phyloP scores from a whole-genome alignment of 1,284 basidiomycete genomes.

The Malassezia japonica region DNA sequence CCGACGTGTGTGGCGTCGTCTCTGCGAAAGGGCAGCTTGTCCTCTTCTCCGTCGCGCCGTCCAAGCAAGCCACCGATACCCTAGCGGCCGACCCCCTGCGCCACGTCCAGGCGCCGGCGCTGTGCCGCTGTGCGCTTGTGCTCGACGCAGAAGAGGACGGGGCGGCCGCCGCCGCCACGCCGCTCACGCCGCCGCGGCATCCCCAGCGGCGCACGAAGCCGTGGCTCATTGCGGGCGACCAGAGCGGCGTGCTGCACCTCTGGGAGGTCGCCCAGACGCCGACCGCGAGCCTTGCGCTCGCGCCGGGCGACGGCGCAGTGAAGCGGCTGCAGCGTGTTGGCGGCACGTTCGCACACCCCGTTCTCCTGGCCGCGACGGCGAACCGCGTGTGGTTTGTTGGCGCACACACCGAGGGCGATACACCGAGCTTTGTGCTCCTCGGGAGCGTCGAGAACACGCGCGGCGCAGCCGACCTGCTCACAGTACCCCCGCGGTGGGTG shows the following conservation, averaged over 20 bases:
- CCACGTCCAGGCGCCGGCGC: background rate
- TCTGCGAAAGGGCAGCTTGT: background rate
- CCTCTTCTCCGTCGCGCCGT: background rate
- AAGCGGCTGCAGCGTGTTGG: background rate
- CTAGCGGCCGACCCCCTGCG: background rate
- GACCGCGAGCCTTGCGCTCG: background rate
- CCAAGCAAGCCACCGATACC: background rate
- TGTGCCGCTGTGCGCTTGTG: constrained; percentile 11
- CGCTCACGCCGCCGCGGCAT: background rate
- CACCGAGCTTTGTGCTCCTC: background rate
- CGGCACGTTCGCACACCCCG: background rate
- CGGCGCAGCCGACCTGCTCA: constrained; percentile 6
- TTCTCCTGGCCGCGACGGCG: constrained; percentile 8
- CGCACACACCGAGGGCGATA: background rate
- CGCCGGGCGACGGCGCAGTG: constrained; percentile 4
- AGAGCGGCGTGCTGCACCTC: constrained; percentile 5
- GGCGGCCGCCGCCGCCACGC: background rate
- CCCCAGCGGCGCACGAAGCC: background rate
- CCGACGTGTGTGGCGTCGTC: background rate
- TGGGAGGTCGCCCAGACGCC: background rate
- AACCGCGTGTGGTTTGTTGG: constrained; percentile 16
- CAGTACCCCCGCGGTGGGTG: constrained; percentile 3
- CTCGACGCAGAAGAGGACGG: background rate
- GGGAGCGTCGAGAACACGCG: constrained; percentile 9
- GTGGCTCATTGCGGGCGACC: constrained; percentile 10